Evolutionary conservation across 495 filamentous ascomycete genomes (phyloP).

Genomic region (Penicillium arizonense): DNA sequence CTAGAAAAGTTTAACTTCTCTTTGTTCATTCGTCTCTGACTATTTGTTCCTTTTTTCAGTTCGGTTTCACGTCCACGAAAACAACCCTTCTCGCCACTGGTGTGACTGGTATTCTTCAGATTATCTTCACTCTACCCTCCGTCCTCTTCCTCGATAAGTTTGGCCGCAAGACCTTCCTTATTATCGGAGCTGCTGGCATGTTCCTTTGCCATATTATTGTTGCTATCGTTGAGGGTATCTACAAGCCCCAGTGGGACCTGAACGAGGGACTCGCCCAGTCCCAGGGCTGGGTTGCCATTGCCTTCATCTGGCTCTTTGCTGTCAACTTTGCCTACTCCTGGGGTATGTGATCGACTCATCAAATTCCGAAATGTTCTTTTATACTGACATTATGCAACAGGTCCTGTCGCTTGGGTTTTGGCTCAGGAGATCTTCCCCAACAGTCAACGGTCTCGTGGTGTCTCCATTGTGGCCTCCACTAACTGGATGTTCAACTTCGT

Average conservation of each 20-base stretch:
- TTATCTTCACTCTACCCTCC: conserved; percentile 63
- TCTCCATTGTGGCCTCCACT: conserved; percentile 36
- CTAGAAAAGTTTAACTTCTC: neutral
- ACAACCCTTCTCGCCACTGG: conserved; percentile 63
- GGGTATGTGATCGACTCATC: conserved; percentile 15
- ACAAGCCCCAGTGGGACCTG: conserved; percentile 29
- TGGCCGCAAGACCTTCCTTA: conserved; percentile 67
- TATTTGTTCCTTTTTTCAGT: neutral
- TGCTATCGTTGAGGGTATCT: conserved; percentile 37
- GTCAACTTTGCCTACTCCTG: conserved; percentile 44
- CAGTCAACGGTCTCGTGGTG: conserved; percentile 38
- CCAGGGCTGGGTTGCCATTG: conserved; percentile 41
- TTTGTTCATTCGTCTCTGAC: neutral
- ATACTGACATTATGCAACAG: conserved; percentile 8
- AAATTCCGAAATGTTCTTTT: neutral
- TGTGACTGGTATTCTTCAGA: conserved; percentile 70
- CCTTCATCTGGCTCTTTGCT: conserved; percentile 44
- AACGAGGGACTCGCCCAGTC: conserved; percentile 19
- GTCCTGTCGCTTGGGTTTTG: conserved; percentile 37
- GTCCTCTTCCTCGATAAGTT: conserved; percentile 71
- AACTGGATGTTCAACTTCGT: conserved; percentile 49
- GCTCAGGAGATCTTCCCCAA: conserved; percentile 44
- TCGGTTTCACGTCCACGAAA: conserved; percentile 38
- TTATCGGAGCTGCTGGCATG: conserved; percentile 72
- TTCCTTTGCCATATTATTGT: conserved; percentile 48